Evolutionary conservation across 768 basidiomycete genomes (phyloP).

Genomic region (Strobilomyces echinocephalus): DNA sequence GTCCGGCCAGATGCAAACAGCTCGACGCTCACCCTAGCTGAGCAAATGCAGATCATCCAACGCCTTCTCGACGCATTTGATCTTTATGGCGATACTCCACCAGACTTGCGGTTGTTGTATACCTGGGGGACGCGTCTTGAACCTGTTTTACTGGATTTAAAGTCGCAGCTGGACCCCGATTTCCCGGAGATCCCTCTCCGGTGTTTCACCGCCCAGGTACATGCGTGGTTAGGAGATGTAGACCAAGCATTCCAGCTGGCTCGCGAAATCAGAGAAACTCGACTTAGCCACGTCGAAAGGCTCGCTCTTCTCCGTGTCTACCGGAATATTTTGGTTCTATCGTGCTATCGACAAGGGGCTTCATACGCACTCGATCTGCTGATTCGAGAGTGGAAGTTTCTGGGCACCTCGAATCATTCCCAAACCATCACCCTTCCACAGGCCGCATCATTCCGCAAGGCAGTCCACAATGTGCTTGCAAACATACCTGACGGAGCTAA

Average conservation of each 20-base stretch:
- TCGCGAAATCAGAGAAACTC: constrained; percentile 21
- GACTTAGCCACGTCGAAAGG: constrained; percentile 20
- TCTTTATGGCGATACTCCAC: constrained; percentile 9
- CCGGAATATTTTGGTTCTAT: constrained; percentile 35
- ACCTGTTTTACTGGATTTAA: constrained; percentile 29
- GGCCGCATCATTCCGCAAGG: constrained; percentile 26
- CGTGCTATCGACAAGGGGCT: constrained; percentile 31
- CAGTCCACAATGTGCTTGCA: constrained; percentile 24
- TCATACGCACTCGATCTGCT: constrained; percentile 36
- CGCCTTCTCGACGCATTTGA: constrained; percentile 15
- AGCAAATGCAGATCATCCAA: constrained; percentile 29
- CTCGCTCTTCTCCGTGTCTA: constrained; percentile 30
- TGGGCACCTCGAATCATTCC: constrained; percentile 23
- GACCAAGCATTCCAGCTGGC: constrained; percentile 31
- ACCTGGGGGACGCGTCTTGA: constrained; percentile 37
- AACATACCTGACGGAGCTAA: constrained; percentile 32
- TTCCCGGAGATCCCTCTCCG: constrained; percentile 18
- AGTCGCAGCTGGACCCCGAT: constrained; percentile 18
- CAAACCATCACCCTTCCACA: constrained; percentile 6
- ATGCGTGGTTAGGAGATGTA: constrained; percentile 36
- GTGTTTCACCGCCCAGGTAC: constrained; percentile 31
- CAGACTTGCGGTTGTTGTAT: constrained; percentile 22
- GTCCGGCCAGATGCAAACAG: constrained; percentile 6
- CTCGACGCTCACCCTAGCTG: constrained; percentile 14
- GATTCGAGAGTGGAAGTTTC: constrained; percentile 34